These are phyloP conservation scores for Ehretia macrophylla DNA, from an alignment of 257 asterid species.

Conservation along the genomic window DNA sequence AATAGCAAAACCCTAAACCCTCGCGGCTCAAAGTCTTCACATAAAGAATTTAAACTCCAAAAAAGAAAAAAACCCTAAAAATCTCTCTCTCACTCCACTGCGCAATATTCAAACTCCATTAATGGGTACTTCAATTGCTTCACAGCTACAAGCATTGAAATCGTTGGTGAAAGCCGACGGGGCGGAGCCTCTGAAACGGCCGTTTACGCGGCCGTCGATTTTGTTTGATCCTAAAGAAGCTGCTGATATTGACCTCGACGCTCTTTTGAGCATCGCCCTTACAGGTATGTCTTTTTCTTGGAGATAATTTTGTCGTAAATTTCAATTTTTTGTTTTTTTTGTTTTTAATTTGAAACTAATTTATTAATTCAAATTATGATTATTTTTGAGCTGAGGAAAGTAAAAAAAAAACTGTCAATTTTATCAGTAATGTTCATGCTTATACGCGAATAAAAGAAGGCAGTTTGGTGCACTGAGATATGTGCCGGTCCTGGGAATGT, in stretches of 20 bases:
- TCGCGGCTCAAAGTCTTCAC: too few species aligned
- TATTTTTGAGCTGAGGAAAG: background rate
- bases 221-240: constrained; percentile 70
- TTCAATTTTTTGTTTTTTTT: too few species aligned
- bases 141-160: constrained; percentile 66
- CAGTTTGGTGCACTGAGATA: too few species aligned
- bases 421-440: too few species aligned
- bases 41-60: constrained; percentile 28
- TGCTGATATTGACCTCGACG: constrained; percentile 70
- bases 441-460: too few species aligned
- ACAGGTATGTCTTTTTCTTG: constrained; percentile 40
- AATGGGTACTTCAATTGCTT: constrained; percentile 34
- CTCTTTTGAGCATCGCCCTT: constrained; percentile 44
- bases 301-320: too few species aligned
- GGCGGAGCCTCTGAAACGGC: constrained; percentile 56
- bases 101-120: background rate
- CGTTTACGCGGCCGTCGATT: constrained; percentile 74
- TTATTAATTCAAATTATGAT: background rate
- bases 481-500: too few species aligned
- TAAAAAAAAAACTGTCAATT: too few species aligned
- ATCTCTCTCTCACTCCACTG: background rate
- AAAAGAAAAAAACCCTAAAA: background rate
- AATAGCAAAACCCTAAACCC: too few species aligned
- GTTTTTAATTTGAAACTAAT: background rate
- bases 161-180: constrained; percentile 40